Conservation (phyloP, 352 stramenopile species). For the Pythium sukuiense region DNA sequence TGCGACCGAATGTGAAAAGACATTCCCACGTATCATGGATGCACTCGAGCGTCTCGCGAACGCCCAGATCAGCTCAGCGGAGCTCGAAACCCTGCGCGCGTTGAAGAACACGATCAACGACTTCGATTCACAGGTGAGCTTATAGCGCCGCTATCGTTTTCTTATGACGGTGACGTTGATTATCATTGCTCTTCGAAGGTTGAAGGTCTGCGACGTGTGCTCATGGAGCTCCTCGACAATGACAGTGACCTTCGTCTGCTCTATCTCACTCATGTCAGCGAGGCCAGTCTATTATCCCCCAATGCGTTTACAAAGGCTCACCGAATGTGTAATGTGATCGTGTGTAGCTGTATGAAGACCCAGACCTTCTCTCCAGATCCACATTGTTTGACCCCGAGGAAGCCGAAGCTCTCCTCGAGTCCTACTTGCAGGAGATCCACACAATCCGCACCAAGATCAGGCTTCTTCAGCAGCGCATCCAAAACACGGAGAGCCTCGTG, state of each 20-base stretch:
- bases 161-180: too few species aligned
- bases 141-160: too few species aligned
- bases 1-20: slow-evolving; percentile 40
- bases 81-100: slow-evolving; percentile 61
- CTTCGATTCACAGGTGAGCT: slow-evolving; percentile 52
- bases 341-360: slow-evolving; percentile 31
- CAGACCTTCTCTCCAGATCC: slow-evolving; percentile 46
- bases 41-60: slow-evolving; percentile 51
- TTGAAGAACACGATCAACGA: slow-evolving; percentile 77
- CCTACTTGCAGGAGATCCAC: slow-evolving; percentile 79
- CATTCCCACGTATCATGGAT: slow-evolving; percentile 36
- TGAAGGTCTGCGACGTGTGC: slow-evolving; percentile 48
- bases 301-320: too few species aligned
- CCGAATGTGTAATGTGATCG: slow-evolving; percentile 11
- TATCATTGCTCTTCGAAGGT: slow-evolving; percentile 10
- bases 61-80: slow-evolving; percentile 39
- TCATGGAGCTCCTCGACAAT: slow-evolving; percentile 72
- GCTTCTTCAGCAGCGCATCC: slow-evolving; percentile 73
- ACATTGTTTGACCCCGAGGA: slow-evolving; percentile 72
- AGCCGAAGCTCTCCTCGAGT: slow-evolving; percentile 71
- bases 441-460: slow-evolving; percentile 69
- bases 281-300: too few species aligned
- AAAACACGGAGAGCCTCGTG: slow-evolving; percentile 78
- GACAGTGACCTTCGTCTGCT: slow-evolving; percentile 66
- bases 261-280: slow-evolving; percentile 55